phyloP scores from a whole-genome alignment of 805 yeast genomes.

The Priceomyces medius region DNA sequence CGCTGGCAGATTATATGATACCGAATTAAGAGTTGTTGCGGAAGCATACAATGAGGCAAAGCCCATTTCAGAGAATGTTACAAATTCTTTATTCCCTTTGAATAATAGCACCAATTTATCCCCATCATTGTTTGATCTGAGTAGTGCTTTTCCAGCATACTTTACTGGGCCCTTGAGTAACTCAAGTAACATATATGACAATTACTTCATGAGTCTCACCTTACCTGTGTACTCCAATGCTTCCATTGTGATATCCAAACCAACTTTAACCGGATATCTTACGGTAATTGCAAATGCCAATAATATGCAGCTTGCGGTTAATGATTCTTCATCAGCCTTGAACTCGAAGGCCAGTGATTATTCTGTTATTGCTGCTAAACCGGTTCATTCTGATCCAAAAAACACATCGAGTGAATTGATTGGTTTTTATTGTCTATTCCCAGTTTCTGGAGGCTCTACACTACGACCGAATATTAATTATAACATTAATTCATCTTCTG shows the following conservation, averaged over 20 bases:
- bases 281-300: constrained; percentile 49
- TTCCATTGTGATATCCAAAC: constrained; percentile 57
- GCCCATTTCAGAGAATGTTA: constrained; percentile 23
- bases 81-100: constrained; percentile 50
- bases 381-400: constrained; percentile 20
- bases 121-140: constrained; percentile 12
- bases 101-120: constrained; percentile 39
- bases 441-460: constrained; percentile 11
- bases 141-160: constrained; percentile 18
- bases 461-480: constrained; percentile 23
- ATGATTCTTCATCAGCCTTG: constrained; percentile 15
- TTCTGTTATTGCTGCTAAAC: constrained; percentile 31
- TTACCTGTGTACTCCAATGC: constrained; percentile 71
- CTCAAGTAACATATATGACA: constrained; percentile 21
- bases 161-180: constrained; percentile 67
- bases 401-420: constrained; percentile 45
- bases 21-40: constrained; percentile 50
- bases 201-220: constrained; percentile 70
- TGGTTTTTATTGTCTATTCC: constrained; percentile 37
- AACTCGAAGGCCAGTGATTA: constrained; percentile 19
- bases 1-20: constrained; percentile 66
- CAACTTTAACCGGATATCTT: constrained; percentile 67
- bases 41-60: constrained; percentile 27
- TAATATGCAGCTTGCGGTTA: constrained; percentile 29
- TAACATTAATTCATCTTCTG: constrained; percentile 24